Evolutionary conservation across 164 flowering plant species (phyloP).

Genomic region (Kingdonia uniflora): DNA sequence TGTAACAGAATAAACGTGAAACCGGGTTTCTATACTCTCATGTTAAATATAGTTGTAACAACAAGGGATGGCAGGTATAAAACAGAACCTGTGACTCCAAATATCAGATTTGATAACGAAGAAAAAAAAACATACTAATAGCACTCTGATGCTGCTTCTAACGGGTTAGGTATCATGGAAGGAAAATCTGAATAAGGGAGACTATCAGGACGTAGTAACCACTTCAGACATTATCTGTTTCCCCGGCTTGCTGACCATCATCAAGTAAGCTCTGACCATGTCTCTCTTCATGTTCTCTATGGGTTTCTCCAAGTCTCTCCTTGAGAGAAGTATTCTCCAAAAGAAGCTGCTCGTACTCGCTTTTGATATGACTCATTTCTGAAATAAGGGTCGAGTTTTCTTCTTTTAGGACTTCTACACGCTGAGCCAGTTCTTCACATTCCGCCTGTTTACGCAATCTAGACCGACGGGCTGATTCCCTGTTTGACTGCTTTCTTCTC

Average conservation of each 20-base stretch:
- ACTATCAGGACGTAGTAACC: constrained; percentile 19
- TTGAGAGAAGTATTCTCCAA: constrained; percentile 6
- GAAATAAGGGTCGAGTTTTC: constrained; percentile 67
- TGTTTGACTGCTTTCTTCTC: constrained; percentile 90
- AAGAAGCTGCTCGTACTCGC: constrained; percentile 62
- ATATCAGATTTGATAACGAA: too few relatives aligned
- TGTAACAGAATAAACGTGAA: too few relatives aligned
- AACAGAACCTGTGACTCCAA: too few relatives aligned
- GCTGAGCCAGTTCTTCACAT: constrained; percentile 89
- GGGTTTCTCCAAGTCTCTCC: constrained; percentile 67
- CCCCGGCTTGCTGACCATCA: constrained; percentile 27
- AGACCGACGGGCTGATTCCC: constrained; percentile 94
- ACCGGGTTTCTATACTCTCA: too few relatives aligned
- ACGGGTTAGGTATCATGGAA: constrained; percentile 37
- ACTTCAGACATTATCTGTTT: constrained; percentile 27
- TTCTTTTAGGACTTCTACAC: constrained; percentile 66
- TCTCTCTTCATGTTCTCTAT: constrained; percentile 41
- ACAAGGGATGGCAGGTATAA: too few relatives aligned
- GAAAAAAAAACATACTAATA: too few relatives aligned
- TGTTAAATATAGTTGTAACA: too few relatives aligned
- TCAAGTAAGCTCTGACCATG: constrained; percentile 23
- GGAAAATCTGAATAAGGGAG: constrained; percentile 7
- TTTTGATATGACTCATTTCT: constrained; percentile 59
- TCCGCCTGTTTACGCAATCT: constrained; percentile 93
- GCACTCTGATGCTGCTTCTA: constrained; percentile 24